phyloP scores from a whole-genome alignment of 2,329 filamentous ascomycete species.

The Exophiala calicioides region DNA sequence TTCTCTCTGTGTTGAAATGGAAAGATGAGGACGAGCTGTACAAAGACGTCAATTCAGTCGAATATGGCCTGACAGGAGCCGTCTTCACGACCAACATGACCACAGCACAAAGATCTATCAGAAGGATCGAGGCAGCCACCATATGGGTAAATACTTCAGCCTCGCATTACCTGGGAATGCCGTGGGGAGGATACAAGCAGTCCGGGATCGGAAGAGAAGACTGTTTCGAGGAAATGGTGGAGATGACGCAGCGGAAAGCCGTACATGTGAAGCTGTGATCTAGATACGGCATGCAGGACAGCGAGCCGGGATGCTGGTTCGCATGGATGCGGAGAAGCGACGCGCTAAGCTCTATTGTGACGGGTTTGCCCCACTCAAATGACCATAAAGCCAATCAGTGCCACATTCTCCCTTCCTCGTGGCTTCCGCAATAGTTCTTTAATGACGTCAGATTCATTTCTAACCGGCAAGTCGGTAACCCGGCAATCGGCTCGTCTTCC shows the following conservation, averaged over 20 bases:
- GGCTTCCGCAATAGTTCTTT: too few species aligned
- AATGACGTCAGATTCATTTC: too few species aligned
- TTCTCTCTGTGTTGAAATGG: slow-evolving; percentile 17
- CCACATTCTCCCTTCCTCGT: too few species aligned
- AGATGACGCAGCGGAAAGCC: slow-evolving; percentile 15
- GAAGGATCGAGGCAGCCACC: slow-evolving; percentile 10
- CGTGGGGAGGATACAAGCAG: slow-evolving; percentile 24
- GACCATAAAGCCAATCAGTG: too few species aligned
- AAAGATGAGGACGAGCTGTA: slow-evolving; percentile 12
- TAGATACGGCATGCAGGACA: too few species aligned
- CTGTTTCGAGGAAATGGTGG: slow-evolving; percentile 16
- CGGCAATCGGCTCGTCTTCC: too few species aligned
- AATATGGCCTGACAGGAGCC: slow-evolving; percentile 15
- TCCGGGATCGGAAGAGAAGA: slow-evolving; percentile 24
- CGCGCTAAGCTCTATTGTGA: too few species aligned
- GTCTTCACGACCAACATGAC: slow-evolving; percentile 13
- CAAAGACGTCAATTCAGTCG: slow-evolving; percentile 12
- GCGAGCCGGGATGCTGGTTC: too few species aligned
- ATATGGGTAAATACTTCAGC: slow-evolving; percentile 21
- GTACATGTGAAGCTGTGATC: slow-evolving; percentile 18
- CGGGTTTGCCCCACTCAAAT: too few species aligned
- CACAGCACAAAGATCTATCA: slow-evolving; percentile 8
- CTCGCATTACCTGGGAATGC: slow-evolving; percentile 19
- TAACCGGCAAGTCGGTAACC: too few species aligned
- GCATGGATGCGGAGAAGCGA: too few species aligned